Evolutionary conservation across 176 grass and related monocot genomes (phyloP).

Genomic region (Aegilops umbellulata): DNA sequence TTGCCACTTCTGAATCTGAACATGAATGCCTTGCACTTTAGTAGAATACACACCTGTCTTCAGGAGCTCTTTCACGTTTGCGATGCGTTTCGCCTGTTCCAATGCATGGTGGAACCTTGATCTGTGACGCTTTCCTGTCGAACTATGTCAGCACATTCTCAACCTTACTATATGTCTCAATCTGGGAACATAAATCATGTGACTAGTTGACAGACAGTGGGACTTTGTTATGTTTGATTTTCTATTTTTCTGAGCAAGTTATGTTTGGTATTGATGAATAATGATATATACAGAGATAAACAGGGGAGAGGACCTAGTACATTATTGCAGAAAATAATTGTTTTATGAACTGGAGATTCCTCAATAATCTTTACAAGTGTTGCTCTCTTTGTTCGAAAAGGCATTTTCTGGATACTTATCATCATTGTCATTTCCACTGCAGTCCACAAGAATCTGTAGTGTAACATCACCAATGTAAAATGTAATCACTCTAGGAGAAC

Average conservation of each 20-base stretch:
- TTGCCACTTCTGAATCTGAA: not conserved
- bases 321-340: slow-evolving; percentile 88
- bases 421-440: slow-evolving; percentile 70
- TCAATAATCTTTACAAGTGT: slow-evolving; percentile 62
- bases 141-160: slow-evolving; percentile 64
- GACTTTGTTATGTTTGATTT: not conserved
- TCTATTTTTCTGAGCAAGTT: too few relatives aligned
- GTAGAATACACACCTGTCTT: too few relatives aligned
- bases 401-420: slow-evolving; percentile 80
- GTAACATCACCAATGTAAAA: not conserved
- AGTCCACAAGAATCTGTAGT: slow-evolving; percentile 70
- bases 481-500: not conserved
- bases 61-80: too few relatives aligned
- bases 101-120: slow-evolving; percentile 80
- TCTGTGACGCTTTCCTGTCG: slow-evolving; percentile 66
- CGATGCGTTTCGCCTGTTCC: slow-evolving; percentile 48
- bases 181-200: slow-evolving; percentile 38
- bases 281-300: not conserved
- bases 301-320: slow-evolving; percentile 18
- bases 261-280: not conserved
- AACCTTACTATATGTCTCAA: slow-evolving; percentile 93
- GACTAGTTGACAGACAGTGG: not conserved
- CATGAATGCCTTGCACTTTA: not conserved
- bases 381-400: slow-evolving; percentile 82
- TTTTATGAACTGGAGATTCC: slow-evolving; percentile 61